phyloP scores from a whole-genome alignment of 2,329 filamentous ascomycete species.

The Fusarium torreyae region DNA sequence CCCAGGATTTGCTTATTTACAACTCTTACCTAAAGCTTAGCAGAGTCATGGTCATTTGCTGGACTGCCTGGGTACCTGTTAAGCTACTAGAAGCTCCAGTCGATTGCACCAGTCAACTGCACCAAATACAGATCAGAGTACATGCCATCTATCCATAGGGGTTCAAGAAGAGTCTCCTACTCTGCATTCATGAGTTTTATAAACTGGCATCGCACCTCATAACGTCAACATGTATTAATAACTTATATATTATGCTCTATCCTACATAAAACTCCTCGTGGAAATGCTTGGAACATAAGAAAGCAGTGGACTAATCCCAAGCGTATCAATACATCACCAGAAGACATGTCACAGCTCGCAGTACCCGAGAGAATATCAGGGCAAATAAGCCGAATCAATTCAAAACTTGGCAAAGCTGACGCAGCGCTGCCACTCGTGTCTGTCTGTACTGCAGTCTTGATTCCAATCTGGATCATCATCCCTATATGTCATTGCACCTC shows the following conservation, averaged over 20 bases:
- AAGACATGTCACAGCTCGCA: constrained; percentile 12
- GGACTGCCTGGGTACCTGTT: no score
- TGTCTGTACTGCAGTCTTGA: constrained; percentile 37
- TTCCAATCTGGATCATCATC: constrained; percentile 50
- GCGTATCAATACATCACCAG: neutral
- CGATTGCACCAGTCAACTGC: no score
- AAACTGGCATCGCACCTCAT: no score
- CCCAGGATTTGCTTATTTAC: no score
- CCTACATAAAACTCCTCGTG: neutral
- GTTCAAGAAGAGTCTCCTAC: no score
- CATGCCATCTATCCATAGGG: no score
- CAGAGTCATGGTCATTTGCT: no score
- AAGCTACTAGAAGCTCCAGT: no score
- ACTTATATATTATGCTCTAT: neutral
- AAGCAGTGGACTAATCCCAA: neutral
- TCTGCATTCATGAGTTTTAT: no score
- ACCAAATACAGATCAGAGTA: no score
- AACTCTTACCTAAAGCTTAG: no score
- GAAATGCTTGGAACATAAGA: no score
- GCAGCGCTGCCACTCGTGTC: constrained; percentile 17
- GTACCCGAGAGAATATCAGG: constrained; percentile 32
- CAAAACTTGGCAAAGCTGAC: constrained; percentile 43
- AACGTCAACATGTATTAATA: neutral
- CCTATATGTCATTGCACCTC: constrained; percentile 44
- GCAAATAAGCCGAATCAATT: constrained; percentile 46